Percentiles rank a stretch among this genome's conserved stretches.
Conservation (phyloP, 2,329 filamentous ascomycete genomes). For the Akanthomyces uredinophilus region DNA sequence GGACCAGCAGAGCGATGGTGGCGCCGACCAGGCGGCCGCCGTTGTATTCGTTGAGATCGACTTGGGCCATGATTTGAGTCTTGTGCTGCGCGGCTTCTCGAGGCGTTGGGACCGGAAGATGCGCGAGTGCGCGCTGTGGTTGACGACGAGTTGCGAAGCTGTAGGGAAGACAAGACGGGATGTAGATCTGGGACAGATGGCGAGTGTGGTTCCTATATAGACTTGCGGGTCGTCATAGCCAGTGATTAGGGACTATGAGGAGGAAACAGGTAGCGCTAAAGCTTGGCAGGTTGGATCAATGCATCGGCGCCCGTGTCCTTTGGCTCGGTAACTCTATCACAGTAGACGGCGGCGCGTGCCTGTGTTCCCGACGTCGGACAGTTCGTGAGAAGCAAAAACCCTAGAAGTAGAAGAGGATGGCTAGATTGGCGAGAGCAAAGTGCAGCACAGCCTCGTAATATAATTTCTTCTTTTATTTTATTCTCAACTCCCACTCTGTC, state of each 20-base stretch:
- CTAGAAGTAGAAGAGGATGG: background rate
- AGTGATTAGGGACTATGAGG: background rate
- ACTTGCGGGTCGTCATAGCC: constrained; percentile 9
- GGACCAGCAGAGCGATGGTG: constrained; percentile 31
- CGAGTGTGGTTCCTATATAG: constrained; percentile 11
- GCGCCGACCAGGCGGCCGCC: constrained; percentile 33
- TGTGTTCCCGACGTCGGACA: background rate
- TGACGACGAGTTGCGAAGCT: constrained; percentile 1
- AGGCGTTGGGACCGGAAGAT: background rate
- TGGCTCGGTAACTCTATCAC: constrained; percentile 7
- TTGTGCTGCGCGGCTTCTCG: background rate
- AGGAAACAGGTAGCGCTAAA: constrained; percentile 2
- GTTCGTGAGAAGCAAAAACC: background rate
- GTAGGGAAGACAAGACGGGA: background rate
- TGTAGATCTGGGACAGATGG: background rate
- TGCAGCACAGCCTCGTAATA: background rate
- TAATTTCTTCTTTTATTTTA: background rate
- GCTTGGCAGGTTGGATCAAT: constrained; percentile 11
- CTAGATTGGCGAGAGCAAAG: background rate
- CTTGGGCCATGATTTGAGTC: constrained; percentile 20
- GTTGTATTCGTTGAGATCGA: constrained; percentile 36
- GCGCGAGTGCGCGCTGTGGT: background rate
- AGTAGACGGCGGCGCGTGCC: background rate
- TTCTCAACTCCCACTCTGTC: background rate
- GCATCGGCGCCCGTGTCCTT: constrained; percentile 7